A percentile compares a stretch with the other conserved stretches of the same genome.
Conservation (phyloP, 75 land plant species). For the Larix kaempferi region DNA sequence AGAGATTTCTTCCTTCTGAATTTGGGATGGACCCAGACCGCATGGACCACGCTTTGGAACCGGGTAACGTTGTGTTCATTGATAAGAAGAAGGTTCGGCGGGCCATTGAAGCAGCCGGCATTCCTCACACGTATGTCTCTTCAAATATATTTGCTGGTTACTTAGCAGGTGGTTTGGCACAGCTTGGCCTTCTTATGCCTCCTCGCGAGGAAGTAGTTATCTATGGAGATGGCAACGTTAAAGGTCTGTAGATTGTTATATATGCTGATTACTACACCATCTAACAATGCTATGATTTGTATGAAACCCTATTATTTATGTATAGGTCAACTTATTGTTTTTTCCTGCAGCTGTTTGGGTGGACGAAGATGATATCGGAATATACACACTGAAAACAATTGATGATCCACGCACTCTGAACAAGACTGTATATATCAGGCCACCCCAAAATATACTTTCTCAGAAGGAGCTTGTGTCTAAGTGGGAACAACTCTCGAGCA, state of each 20-base stretch:
- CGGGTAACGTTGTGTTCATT: constrained; percentile 12
- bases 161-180: constrained; percentile 35
- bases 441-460: constrained; percentile 30
- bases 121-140: constrained; percentile 42
- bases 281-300: too few species aligned
- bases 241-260: too few species aligned
- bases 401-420: constrained; percentile 40
- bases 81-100: constrained; percentile 19
- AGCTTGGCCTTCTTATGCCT: constrained; percentile 21
- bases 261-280: too few species aligned
- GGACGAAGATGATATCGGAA: constrained; percentile 43
- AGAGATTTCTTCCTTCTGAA: constrained; percentile 54
- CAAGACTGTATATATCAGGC: constrained; percentile 32
- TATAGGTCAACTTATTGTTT: too few species aligned
- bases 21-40: constrained; percentile 35
- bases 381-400: constrained; percentile 23
- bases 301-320: too few species aligned
- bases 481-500: constrained; percentile 56
- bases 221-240: constrained; percentile 34
- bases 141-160: constrained; percentile 40
- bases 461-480: constrained; percentile 25
- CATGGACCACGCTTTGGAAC: constrained; percentile 17
- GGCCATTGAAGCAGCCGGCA: constrained; percentile 12
- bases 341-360: constrained; percentile 24
- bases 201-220: constrained; percentile 20